Percentiles rank a stretch among this genome's conserved stretches.
These are phyloP conservation scores for Sphaerulina musiva DNA, from an alignment of 2,329 filamentous ascomycete species.

Conservation along the genomic window DNA sequence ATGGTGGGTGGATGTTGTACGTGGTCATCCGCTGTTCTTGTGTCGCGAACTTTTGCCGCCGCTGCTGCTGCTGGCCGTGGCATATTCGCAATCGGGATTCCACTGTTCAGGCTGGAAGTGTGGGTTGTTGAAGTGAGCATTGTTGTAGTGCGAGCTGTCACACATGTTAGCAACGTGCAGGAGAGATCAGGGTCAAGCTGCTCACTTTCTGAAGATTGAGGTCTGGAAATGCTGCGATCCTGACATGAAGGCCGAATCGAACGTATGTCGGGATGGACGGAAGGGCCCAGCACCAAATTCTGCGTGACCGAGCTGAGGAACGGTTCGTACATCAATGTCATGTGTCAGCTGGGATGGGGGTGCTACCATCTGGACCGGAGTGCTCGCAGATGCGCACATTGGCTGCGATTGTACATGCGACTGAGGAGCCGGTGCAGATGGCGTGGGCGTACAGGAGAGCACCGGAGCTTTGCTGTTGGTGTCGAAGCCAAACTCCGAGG, in stretches of 20 bases:
- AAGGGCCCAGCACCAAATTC: constrained; percentile 37
- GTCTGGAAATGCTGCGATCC: constrained; percentile 43
- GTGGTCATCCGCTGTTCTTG: constrained; percentile 33
- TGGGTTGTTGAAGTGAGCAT: constrained; percentile 47
- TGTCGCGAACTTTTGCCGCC: constrained; percentile 28
- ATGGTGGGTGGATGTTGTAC: constrained; percentile 37
- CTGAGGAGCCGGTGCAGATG: constrained; percentile 25
- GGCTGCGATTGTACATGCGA: constrained; percentile 27
- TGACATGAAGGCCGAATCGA: constrained; percentile 39
- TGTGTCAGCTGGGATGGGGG: constrained; percentile 29
- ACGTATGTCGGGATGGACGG: constrained; percentile 42
- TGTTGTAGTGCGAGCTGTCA: constrained; percentile 46
- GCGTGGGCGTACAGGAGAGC: constrained; percentile 25
- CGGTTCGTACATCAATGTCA: constrained; percentile 28
- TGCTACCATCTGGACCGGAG: constrained; percentile 26
- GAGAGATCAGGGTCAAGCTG: neutral
- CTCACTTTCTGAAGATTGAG: constrained; percentile 42
- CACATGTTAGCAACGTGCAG: constrained; percentile 16
- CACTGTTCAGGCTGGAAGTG: constrained; percentile 50
- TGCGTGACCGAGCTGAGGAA: constrained; percentile 21
- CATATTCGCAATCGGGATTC: constrained; percentile 44
- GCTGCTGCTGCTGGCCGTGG: constrained; percentile 26
- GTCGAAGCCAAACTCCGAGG: constrained; percentile 27
- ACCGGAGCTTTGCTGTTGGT: constrained; percentile 21
- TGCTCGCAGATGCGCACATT: constrained; percentile 23